Evolutionary conservation across 2,329 filamentous ascomycete genomes (phyloP).

Genomic region (Alternaria metachromatica): DNA sequence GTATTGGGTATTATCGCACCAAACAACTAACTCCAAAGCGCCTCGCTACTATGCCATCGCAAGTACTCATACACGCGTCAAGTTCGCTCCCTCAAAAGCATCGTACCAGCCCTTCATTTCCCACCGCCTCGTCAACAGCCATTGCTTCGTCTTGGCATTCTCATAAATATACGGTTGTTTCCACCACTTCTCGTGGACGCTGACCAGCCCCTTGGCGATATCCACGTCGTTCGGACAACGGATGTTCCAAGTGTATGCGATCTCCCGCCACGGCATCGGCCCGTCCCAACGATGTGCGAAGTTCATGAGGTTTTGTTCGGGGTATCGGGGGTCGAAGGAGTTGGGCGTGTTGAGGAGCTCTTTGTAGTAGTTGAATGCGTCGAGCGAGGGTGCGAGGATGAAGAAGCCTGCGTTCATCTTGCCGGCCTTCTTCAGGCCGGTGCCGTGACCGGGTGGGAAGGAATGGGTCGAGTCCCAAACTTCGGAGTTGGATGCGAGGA

Average conservation of each 20-base stretch:
- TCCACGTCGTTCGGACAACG: slow-evolving; percentile 47
- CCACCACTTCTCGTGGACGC: slow-evolving; percentile 53
- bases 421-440: slow-evolving; percentile 36
- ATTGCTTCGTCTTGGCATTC: slow-evolving; percentile 40
- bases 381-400: slow-evolving; percentile 39
- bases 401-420: slow-evolving; percentile 51
- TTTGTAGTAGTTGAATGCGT: slow-evolving; percentile 43
- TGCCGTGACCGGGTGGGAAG: slow-evolving; percentile 42
- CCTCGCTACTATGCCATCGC: not conserved
- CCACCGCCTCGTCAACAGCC: slow-evolving; percentile 44
- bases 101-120: slow-evolving; percentile 51
- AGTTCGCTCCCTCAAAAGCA: slow-evolving; percentile 17
- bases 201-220: slow-evolving; percentile 44
- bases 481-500: slow-evolving; percentile 45
- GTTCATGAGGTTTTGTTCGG: slow-evolving; percentile 50
- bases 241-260: slow-evolving; percentile 49
- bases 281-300: slow-evolving; percentile 45
- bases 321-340: slow-evolving; percentile 42
- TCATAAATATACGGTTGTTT: slow-evolving; percentile 29
- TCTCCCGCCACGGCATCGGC: slow-evolving; percentile 51
- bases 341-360: slow-evolving; percentile 35
- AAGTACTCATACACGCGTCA: slow-evolving; percentile 17
- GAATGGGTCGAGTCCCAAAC: slow-evolving; percentile 37
- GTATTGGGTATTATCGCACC: not conserved
- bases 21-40: not conserved